Evolutionary conservation across 129 eudicot genomes (phyloP).

Genomic region (Tanacetum coccineum): DNA sequence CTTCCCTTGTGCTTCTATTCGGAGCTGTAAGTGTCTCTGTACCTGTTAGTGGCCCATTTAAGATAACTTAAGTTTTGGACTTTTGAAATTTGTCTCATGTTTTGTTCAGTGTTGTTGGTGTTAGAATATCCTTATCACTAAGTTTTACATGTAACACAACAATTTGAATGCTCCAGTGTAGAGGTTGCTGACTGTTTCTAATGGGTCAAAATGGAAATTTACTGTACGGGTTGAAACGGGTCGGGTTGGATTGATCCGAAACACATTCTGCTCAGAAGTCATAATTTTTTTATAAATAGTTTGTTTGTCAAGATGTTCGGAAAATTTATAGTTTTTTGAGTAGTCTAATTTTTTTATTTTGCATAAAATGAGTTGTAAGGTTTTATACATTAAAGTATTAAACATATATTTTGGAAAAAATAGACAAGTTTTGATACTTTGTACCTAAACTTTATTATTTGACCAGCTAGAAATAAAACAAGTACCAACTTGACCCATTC

Average conservation of each 20-base stretch:
- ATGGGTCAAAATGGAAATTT: neutral
- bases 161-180: neutral
- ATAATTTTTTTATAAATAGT: no score
- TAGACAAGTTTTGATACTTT: neutral
- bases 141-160: neutral
- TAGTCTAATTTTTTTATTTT: no score
- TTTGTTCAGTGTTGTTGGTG: neutral
- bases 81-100: neutral
- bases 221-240: neutral
- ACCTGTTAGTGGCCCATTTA: conserved; percentile 47
- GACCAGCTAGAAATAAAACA: no score
- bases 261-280: neutral
- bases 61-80: conserved; percentile 1
- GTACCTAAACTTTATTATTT: neutral
- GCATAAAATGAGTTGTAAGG: no score
- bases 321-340: no score
- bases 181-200: neutral
- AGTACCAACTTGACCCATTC: no score
- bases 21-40: conserved; percentile 81
- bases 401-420: neutral
- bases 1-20: conserved; percentile 96
- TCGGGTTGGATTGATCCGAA: neutral
- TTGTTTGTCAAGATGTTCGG: no score
- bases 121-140: neutral
- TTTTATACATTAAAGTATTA: no score